Conservation (phyloP, 2,329 filamentous ascomycete genomes). For the Fusarium papillatum region DNA sequence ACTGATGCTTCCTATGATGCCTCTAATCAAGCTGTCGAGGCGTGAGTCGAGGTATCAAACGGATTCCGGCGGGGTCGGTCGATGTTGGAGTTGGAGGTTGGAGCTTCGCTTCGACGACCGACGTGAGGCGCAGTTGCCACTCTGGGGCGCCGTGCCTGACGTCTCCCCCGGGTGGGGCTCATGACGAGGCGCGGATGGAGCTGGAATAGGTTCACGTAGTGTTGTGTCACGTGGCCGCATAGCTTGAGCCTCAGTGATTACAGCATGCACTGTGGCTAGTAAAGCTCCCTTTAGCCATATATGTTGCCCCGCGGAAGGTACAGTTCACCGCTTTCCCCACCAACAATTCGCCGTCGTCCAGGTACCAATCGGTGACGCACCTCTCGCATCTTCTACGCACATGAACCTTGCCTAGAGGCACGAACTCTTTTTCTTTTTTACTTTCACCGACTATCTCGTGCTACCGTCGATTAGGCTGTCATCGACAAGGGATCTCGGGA, state of each 20-base stretch:
- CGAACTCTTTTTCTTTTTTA: slow-evolving; percentile 6
- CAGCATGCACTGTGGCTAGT: slow-evolving; percentile 17
- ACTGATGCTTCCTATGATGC: slow-evolving; percentile 18
- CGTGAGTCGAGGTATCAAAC: slow-evolving; percentile 28
- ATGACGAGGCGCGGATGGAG: slow-evolving; percentile 15
- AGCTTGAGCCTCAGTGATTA: slow-evolving; percentile 29
- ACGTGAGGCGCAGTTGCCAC: slow-evolving; percentile 40
- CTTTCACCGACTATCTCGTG: slow-evolving; percentile 4
- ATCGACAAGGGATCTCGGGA: background rate
- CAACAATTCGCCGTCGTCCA: slow-evolving; percentile 38
- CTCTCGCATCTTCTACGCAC: slow-evolving; percentile 25
- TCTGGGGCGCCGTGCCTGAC: slow-evolving; percentile 46
- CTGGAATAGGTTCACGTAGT: background rate
- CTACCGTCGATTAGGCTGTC: background rate
- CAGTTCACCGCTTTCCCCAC: slow-evolving; percentile 45
- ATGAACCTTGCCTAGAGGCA: slow-evolving; percentile 3
- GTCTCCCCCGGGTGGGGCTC: slow-evolving; percentile 46
- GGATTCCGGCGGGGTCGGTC: slow-evolving; percentile 42
- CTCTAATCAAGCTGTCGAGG: slow-evolving; percentile 9
- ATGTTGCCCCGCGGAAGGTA: slow-evolving; percentile 29
- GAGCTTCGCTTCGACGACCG: slow-evolving; percentile 34
- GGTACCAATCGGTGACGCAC: slow-evolving; percentile 52
- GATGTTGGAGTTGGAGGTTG: slow-evolving; percentile 45
- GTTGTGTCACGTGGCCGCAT: slow-evolving; percentile 21
- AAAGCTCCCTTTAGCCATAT: slow-evolving; percentile 20